Percentiles rank a stretch among this genome's conserved stretches.
Conservation (phyloP, 306 rosid genomes). For the Coriaria nepalensis region DNA sequence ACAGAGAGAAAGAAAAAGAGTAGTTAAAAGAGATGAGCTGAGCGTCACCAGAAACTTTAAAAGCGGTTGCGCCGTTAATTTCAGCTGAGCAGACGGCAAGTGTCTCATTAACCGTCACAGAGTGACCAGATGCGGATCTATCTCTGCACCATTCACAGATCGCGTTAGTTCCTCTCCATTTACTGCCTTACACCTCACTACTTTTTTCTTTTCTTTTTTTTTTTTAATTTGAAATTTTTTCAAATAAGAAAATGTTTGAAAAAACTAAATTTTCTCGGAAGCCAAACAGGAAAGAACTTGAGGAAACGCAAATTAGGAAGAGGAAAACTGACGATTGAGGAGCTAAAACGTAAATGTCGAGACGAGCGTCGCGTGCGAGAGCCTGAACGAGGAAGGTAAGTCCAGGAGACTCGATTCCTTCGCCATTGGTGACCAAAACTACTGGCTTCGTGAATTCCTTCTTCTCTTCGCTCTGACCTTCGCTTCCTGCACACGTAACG, state of each 20-base stretch:
- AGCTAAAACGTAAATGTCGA: conserved; percentile 34
- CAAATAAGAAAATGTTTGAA: too few relatives aligned
- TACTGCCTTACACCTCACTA: background rate
- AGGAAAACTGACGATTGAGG: conserved; percentile 28
- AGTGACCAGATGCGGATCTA: conserved; percentile 33
- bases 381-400: conserved; percentile 33
- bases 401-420: conserved; percentile 36
- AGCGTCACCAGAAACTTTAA: conserved; percentile 31
- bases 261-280: background rate
- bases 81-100: conserved; percentile 27
- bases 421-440: conserved; percentile 33
- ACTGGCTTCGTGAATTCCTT: conserved; percentile 19
- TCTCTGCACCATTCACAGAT: conserved; percentile 20
- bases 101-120: conserved; percentile 33
- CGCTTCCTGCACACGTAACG: conserved; percentile 2
- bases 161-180: background rate
- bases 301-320: background rate
- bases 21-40: too few relatives aligned
- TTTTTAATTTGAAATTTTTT: too few relatives aligned
- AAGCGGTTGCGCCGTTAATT: conserved; percentile 30
- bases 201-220: too few relatives aligned
- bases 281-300: conserved; percentile 1
- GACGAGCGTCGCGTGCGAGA: conserved; percentile 20
- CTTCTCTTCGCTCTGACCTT: conserved; percentile 1
- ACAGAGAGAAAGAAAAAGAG: too few relatives aligned